Percentiles rank a stretch among this genome's conserved stretches.
phyloP scores from a whole-genome alignment of 768 basidiomycete genomes.

The Auricularia sp. region DNA sequence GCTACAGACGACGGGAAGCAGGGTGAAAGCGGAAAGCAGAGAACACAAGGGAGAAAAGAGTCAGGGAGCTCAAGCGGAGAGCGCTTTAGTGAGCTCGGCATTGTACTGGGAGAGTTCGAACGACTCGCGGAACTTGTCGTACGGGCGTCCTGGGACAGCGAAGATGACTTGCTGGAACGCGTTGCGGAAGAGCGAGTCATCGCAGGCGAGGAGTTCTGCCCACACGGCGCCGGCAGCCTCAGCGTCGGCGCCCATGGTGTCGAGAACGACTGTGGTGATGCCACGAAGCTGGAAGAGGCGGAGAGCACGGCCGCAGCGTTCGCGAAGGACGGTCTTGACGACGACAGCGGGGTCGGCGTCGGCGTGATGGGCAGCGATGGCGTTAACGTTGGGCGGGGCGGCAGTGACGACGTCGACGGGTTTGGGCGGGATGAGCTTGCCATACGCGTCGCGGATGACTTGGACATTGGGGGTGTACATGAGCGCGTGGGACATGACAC shows the following conservation, averaged over 20 bases:
- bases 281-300: background rate
- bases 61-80: background rate
- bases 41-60: background rate
- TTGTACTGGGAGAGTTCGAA: background rate
- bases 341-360: background rate
- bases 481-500: background rate
- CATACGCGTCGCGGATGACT: background rate
- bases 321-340: background rate
- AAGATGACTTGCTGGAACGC: background rate
- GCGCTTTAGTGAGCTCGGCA: background rate
- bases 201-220: background rate
- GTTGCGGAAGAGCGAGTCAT: background rate
- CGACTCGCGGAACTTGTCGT: background rate
- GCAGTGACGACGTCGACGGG: background rate
- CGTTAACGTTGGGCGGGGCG: background rate
- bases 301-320: background rate
- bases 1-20: background rate
- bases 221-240: background rate
- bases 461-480: background rate
- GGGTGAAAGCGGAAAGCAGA: background rate
- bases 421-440: background rate
- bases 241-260: background rate
- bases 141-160: background rate
- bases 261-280: background rate
- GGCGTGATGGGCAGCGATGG: background rate